phyloP scores from a whole-genome alignment of 768 basidiomycete species.

The Gymnopilus junonius region DNA sequence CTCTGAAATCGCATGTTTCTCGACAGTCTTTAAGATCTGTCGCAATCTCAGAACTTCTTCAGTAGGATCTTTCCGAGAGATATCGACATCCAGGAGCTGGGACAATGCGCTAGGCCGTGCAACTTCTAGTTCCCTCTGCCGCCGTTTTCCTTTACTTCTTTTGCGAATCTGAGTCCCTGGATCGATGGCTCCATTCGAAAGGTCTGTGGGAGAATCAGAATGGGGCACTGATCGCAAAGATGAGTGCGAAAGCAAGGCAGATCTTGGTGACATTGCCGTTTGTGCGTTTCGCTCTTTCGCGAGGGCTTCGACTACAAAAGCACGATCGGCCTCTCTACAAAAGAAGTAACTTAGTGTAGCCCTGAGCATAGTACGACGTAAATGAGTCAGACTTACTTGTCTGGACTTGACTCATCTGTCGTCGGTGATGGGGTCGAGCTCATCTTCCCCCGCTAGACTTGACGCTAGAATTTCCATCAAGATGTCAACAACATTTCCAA shows the following conservation, averaged over 20 bases:
- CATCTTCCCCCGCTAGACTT: constrained; percentile 8
- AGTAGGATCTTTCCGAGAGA: constrained; percentile 22
- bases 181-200: not conserved
- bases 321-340: constrained; percentile 20
- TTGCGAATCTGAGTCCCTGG: constrained; percentile 16
- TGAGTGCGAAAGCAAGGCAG: constrained; percentile 29
- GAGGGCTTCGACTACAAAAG: constrained; percentile 22
- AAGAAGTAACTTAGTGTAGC: not conserved
- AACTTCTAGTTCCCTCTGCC: constrained; percentile 13
- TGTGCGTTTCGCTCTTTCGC: constrained; percentile 22
- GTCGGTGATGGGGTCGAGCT: constrained; percentile 23
- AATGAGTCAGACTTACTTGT: constrained; percentile 17
- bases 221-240: constrained; percentile 17
- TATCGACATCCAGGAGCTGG: constrained; percentile 22
- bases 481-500: not conserved
- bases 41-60: constrained; percentile 39
- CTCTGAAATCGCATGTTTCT: constrained; percentile 39
- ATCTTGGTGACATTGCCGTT: constrained; percentile 28
- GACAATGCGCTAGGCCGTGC: constrained; percentile 13
- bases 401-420: constrained; percentile 26
- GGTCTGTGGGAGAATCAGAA: not conserved
- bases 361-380: not conserved
- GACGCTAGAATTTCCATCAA: not conserved
- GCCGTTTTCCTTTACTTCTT: constrained; percentile 17
- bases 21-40: constrained; percentile 37